Percentiles rank a stretch among this genome's conserved stretches.
These are phyloP conservation scores for Heliamphora exappendiculata DNA, from an alignment of 148 eudicot genomes.

Conservation along the genomic window DNA sequence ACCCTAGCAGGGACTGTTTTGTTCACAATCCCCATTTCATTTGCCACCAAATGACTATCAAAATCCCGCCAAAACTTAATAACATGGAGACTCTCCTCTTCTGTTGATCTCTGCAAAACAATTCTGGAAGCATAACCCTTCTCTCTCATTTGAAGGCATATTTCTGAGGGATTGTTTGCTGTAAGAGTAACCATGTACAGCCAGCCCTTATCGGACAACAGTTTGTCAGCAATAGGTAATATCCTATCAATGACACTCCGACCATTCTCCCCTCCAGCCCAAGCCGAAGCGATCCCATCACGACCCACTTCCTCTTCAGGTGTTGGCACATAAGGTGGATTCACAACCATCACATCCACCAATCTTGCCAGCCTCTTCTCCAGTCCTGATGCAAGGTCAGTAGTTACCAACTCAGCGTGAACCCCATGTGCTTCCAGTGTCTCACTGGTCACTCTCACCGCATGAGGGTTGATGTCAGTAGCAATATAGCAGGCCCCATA, in stretches of 20 bases:
- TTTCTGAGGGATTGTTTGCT: conserved; percentile 64
- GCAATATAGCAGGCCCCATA: conserved; percentile 54
- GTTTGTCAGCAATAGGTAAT: conserved; percentile 64
- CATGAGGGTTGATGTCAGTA: conserved; percentile 78
- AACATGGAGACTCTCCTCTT: conserved; percentile 79
- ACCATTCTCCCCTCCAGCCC: conserved; percentile 98
- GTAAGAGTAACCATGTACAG: conserved; percentile 68
- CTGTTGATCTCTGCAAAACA: conserved; percentile 80
- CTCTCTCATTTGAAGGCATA: conserved; percentile 69
- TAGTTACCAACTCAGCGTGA: conserved; percentile 64
- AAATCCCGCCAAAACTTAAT: conserved; percentile 88
- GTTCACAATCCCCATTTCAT: conserved; percentile 21
- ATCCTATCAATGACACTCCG: conserved; percentile 75
- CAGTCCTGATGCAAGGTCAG: conserved; percentile 69
- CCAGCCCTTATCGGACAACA: conserved; percentile 84
- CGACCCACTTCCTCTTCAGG: conserved; percentile 89
- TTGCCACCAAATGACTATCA: conserved; percentile 33
- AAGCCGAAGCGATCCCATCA: conserved; percentile 64
- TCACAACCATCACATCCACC: conserved; percentile 82
- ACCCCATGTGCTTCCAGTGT: conserved; percentile 73
- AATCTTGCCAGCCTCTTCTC: conserved; percentile 49
- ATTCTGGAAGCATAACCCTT: conserved; percentile 76
- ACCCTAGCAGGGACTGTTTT: conserved; percentile 22
- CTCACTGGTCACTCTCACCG: conserved; percentile 50
- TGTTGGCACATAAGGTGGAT: conserved; percentile 97